Evolutionary conservation across 306 rosid genomes (phyloP), one percentile per base, ranked within the genome.

Genomic region (Quercus aquifolioides): DNA sequence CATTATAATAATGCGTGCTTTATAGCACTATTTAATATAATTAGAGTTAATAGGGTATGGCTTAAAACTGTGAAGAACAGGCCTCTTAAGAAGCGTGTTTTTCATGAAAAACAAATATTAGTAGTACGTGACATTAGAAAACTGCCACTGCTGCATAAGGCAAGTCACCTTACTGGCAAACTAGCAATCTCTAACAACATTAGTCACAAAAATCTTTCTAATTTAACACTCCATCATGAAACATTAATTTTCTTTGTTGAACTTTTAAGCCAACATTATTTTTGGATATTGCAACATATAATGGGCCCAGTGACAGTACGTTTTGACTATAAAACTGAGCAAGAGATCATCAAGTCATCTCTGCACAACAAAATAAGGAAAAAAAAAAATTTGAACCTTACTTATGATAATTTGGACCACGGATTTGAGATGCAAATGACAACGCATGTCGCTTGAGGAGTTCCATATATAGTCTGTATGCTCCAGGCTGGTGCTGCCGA

Each of bases 391-490:
- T 56, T 76, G 83, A 76, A 82, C 43, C 97, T 91, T 79, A 92
- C 98, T 71, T 89, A 71, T 85, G 82, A 74, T 84, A 81, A 85
- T 81, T 79, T 15, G 88, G 90, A 79, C 89, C 91, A 73, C 33
- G 20, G 72, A 88, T 76, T 74, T 79, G 91, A 74, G 83, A 84
- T 14, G 83, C 38, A 78, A 88, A 89, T 63, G 69, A 73, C 49
- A 85, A 73, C 17, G 80, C 79, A 69, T 90, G 83, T 82, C 83
- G 84, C 87, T 82, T 93, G 71, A 95, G 87, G 55, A 95, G 92
- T 79, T 90, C 91, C 96, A 95, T 58, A 78, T 91, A 92, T 80
- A 95, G 93, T 77, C 90, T 86, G 82, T 89, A 91, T 12, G 97
- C 95, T 33, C 83, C 79, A 55, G 98, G 96, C 49, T 86, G 90